Evolutionary conservation across 2,329 filamentous ascomycete genomes (phyloP), one percentile per base, ranked within the genome.

Genomic region (Claviceps maximensis): DNA sequence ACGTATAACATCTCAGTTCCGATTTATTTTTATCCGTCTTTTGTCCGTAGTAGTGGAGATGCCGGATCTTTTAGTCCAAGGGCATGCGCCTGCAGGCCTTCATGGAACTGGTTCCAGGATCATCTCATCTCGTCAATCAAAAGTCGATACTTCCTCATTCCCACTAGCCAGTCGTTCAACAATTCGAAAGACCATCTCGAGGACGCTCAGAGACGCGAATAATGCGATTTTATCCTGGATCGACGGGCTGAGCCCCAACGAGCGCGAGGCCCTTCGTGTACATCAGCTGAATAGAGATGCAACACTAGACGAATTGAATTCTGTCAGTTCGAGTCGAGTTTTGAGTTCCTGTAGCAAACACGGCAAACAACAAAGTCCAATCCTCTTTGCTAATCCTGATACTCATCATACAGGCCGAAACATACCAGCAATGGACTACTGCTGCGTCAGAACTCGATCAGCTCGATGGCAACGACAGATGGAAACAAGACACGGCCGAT

Each of bases 361-460:
- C 7, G 31, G 33, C 47, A 44, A 44, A 7, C 8, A 3, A 17
- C 23, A 44, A 23, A 27, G 9, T n/a, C 5, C 8, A 6, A 19
- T 25, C n/a, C 9, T n/a, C 6, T 19, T 40, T 33, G 10, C 53
- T 57, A 49, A 55, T 50, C 7, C 9, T 50, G 7, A 23, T 9
- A 47, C 42, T 6, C 9, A 31, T 47, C 44, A 47, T 13, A 4
- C 29, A 88, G 82, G 86, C 88, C 56, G 76, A 80, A 55, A 79
- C 79, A 1, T 77, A 83, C 59, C 71, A 76, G 49, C 81, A 89
- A 63, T 96, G 90, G 89, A 78, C 83, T 59, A 72, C 72, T 17
- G 85, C 87, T 10, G 90, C 90, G 2, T 75, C 75, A 45, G 84
- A 90, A 62, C 78, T 96, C 45, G 90, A 96, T 63, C 66, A 75